Base-by-base conservation (phyloP, 2,329 filamentous ascomycete genomes). In the Verticillium zaregamsianum region DNA sequence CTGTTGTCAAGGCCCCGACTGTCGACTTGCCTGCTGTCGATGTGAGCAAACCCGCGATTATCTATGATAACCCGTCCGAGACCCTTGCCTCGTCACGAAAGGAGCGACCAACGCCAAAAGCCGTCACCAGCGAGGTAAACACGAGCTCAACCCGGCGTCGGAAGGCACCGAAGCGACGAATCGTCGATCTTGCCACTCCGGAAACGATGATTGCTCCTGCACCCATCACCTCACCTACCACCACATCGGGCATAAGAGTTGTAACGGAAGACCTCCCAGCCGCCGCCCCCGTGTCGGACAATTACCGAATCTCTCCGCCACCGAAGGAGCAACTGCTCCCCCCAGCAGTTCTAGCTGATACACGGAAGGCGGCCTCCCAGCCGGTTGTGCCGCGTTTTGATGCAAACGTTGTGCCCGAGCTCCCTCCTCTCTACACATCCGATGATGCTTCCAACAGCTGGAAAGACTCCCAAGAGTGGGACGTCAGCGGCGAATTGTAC, bases 401-500 rank as follows among this genome's bases (percentile, higher is more conserved):
- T 62, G 77, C 77, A 28, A 72, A 64, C 12, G 64, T 75, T 35
- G 65, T 75, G 15, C 70, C 75, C 3, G 72, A 75, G 56, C 65
- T 75, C 23, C 68, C 74, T 15, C 66, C 72, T 35, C 66, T 70
- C 33, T 73, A 76, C 45, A 61, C 70, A 3, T 71, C 72, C 17
- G 68, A 71, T 5, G 73, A 74, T 15, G 66, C 68, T 23, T 68
- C 72, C 5, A 65, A 72, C 28, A 66, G 72, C 54, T 80, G 79
- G 78, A 73, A 72, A 31, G 77, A 79, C 14, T 66, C 77, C 5
- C 77, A 81, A 55, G 83, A 90, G 62, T 91, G 88, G 84, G 86
- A 87, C 63, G 78, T 86, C 54, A 85, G 86, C 62, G 90, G 90
- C 60, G 91, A 95, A 69, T 80, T 91, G 8, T 98, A 97, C 75